These are phyloP conservation scores for Coemansia sp. DNA, from an alignment of 192 early-diverging fungal species.

Conservation along the genomic window DNA sequence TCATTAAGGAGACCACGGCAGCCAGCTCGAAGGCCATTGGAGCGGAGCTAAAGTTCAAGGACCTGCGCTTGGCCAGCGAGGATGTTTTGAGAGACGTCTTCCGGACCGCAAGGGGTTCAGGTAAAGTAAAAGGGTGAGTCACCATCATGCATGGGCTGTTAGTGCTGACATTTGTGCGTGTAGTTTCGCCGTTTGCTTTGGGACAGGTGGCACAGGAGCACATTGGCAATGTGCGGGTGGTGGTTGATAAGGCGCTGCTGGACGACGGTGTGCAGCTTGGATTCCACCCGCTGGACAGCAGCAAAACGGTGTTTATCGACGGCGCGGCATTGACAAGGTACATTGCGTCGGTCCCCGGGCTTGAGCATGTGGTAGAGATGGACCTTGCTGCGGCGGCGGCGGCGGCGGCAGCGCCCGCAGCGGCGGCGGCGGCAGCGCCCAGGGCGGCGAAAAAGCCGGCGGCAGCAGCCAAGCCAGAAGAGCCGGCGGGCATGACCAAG, in stretches of 20 bases:
- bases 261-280: slow-evolving; percentile 50
- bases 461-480: slow-evolving; percentile 51
- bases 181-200: slow-evolving; percentile 76
- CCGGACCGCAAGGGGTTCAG: slow-evolving; percentile 58
- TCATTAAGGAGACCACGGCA: slow-evolving; percentile 58
- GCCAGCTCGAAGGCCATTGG: slow-evolving; percentile 56
- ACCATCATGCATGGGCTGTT: not conserved
- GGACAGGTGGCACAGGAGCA: slow-evolving; percentile 57
- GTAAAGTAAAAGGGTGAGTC: slow-evolving; percentile 35
- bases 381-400: slow-evolving; percentile 58
- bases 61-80: slow-evolving; percentile 70
- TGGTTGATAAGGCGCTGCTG: slow-evolving; percentile 70
- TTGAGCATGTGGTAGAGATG: slow-evolving; percentile 56
- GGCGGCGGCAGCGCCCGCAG: slow-evolving; percentile 46
- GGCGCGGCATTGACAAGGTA: slow-evolving; percentile 57
- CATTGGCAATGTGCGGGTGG: slow-evolving; percentile 62
- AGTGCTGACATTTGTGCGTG: not conserved
- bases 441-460: slow-evolving; percentile 53
- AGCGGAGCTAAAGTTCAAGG: slow-evolving; percentile 62
- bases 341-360: slow-evolving; percentile 57
- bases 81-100: slow-evolving; percentile 61
- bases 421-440: slow-evolving; percentile 25
- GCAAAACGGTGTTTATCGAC: slow-evolving; percentile 60
- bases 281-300: slow-evolving; percentile 65
- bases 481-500: slow-evolving; percentile 59